Evolutionary conservation across 345 rosid species (phyloP).

Genomic region (Schrenkiella parvula): DNA sequence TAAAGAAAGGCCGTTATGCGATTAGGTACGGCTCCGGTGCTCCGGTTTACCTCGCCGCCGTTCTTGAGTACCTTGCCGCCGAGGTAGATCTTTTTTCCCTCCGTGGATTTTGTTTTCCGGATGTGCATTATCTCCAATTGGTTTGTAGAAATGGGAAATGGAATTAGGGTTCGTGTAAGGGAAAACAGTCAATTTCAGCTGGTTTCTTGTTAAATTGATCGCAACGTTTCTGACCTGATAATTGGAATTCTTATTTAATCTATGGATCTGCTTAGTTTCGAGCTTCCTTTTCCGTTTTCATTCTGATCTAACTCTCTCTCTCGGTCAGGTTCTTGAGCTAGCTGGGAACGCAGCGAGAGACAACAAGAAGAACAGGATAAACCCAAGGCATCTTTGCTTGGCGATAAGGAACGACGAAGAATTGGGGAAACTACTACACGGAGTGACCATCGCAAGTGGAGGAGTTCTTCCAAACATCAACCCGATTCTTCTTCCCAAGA

Average conservation of each 20-base stretch:
- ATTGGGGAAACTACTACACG: slow-evolving; percentile 51
- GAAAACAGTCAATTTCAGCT: not conserved
- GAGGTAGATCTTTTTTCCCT: slow-evolving; percentile 41
- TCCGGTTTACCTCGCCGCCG: slow-evolving; percentile 71
- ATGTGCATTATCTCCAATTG: not conserved
- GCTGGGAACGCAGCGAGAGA: slow-evolving; percentile 74
- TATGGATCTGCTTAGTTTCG: not conserved
- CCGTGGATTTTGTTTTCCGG: not conserved
- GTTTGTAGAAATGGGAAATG: not conserved
- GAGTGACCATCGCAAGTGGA: slow-evolving; percentile 64
- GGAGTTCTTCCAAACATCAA: slow-evolving; percentile 69
- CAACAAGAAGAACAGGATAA: slow-evolving; percentile 64
- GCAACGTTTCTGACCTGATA: not conserved
- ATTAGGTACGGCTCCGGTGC: slow-evolving; percentile 64
- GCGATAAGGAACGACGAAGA: slow-evolving; percentile 72
- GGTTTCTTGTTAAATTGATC: not conserved
- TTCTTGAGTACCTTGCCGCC: slow-evolving; percentile 77
- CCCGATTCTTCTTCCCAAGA: slow-evolving; percentile 65
- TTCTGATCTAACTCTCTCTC: not conserved
- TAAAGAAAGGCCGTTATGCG: slow-evolving; percentile 72
- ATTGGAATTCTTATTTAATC: not conserved
- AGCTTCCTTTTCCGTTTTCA: not conserved
- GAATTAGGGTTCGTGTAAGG: slow-evolving; percentile 6
- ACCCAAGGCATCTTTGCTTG: slow-evolving; percentile 52
- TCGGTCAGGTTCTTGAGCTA: slow-evolving; percentile 50